Conservation (phyloP, 768 basidiomycete species). For the Coprinopsis sp. region DNA sequence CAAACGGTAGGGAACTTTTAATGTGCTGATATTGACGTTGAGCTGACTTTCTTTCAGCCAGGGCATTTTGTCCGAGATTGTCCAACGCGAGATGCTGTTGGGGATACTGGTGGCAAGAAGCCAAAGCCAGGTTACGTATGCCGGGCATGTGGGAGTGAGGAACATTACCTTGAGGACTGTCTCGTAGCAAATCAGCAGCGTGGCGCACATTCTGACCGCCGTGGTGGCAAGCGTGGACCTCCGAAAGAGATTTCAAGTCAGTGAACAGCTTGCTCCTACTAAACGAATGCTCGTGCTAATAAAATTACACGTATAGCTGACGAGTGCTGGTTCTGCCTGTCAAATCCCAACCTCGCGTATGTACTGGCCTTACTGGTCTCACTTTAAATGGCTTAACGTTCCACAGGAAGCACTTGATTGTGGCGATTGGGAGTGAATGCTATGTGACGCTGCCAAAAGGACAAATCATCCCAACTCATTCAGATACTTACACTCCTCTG, state of each 20-base stretch:
- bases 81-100: slow-evolving; percentile 70
- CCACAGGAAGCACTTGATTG: slow-evolving; percentile 87
- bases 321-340: slow-evolving; percentile 98
- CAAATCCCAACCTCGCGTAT: slow-evolving; percentile 86
- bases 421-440: slow-evolving; percentile 88
- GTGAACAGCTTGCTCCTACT: background rate
- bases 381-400: slow-evolving; percentile 1
- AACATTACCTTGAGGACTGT: slow-evolving; percentile 87
- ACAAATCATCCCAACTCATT: slow-evolving; percentile 82
- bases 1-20: slow-evolving; percentile 43
- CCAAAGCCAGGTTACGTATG: slow-evolving; percentile 87
- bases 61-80: slow-evolving; percentile 90
- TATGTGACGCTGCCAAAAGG: slow-evolving; percentile 97
- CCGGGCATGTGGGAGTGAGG: slow-evolving; percentile 83
- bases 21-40: background rate
- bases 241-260: slow-evolving; percentile 61
- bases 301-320: slow-evolving; percentile 50
- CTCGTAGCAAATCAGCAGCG: slow-evolving; percentile 54
- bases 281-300: background rate
- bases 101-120: slow-evolving; percentile 80
- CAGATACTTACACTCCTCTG: slow-evolving; percentile 38
- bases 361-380: slow-evolving; percentile 26
- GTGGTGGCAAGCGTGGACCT: slow-evolving; percentile 47
- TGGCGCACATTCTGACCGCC: slow-evolving; percentile 31
- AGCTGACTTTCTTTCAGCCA: slow-evolving; percentile 35